These are phyloP conservation scores for Hysterangium stoloniferum DNA, from an alignment of 768 basidiomycete genomes.

Conservation along the genomic window DNA sequence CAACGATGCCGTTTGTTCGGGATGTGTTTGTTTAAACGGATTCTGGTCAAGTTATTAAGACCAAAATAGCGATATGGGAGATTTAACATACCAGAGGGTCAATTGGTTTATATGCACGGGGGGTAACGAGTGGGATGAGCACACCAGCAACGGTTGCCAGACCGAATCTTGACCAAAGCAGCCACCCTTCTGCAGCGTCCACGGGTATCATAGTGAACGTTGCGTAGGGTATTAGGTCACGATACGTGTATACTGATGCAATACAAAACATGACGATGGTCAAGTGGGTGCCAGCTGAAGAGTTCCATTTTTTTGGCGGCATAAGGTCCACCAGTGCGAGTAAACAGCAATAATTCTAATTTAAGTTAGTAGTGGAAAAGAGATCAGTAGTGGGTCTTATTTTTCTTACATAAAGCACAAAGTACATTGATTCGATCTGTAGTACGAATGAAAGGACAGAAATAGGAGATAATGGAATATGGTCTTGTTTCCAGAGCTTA, in stretches of 20 bases:
- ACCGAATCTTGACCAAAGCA: constrained; percentile 47
- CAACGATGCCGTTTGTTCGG: constrained; percentile 44
- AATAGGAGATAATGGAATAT: too few relatives aligned
- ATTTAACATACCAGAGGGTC: constrained; percentile 38
- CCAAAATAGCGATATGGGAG: too few relatives aligned
- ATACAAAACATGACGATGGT: constrained; percentile 4
- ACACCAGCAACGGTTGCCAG: constrained; percentile 38
- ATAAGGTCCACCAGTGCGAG: not conserved
- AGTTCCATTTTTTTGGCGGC: too few relatives aligned
- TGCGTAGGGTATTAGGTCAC: constrained; percentile 44
- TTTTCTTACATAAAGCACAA: constrained; percentile 2
- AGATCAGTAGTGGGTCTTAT: constrained; percentile 19
- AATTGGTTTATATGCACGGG: constrained; percentile 49
- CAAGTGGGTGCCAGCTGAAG: not conserved
- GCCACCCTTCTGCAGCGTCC: constrained; percentile 40
- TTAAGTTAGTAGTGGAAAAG: not conserved
- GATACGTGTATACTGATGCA: constrained; percentile 9
- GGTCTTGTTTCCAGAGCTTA: constrained; percentile 17
- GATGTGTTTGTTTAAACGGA: constrained; percentile 26
- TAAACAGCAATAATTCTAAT: not conserved
- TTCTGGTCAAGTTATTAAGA: constrained; percentile 23
- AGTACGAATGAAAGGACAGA: constrained; percentile 18
- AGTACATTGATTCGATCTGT: constrained; percentile 19
- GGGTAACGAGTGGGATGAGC: constrained; percentile 46
- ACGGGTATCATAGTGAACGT: constrained; percentile 43